Evolutionary conservation across 2,329 filamentous ascomycete species (phyloP).

Genomic region (Leptographium lundbergii): DNA sequence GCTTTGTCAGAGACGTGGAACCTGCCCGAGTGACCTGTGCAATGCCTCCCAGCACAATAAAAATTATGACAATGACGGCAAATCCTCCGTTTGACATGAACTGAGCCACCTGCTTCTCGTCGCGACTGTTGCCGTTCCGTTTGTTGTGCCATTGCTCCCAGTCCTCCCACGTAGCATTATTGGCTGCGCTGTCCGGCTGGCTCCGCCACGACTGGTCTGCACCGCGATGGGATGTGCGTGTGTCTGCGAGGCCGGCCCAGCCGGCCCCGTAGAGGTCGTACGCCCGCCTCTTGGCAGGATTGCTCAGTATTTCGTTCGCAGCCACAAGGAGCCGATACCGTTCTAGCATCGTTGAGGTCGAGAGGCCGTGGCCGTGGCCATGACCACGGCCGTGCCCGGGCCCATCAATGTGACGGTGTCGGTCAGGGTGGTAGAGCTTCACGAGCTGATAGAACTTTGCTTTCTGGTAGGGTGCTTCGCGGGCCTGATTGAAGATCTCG

Average conservation of each 20-base stretch:
- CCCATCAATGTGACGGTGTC: conserved; percentile 23
- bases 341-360: conserved; percentile 58
- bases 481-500: conserved; percentile 58
- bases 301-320: conserved; percentile 77
- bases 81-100: conserved; percentile 75
- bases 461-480: conserved; percentile 64
- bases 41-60: conserved; percentile 57
- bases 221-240: conserved; percentile 23
- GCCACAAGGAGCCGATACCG: conserved; percentile 81
- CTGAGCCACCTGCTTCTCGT: conserved; percentile 36
- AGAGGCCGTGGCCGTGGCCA: conserved; percentile 29
- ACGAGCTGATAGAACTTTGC: conserved; percentile 78
- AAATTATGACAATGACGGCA: conserved; percentile 54
- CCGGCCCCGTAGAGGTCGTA: conserved; percentile 77
- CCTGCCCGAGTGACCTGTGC: conserved; percentile 61
- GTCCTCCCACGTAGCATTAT: conserved; percentile 95
- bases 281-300: conserved; percentile 61
- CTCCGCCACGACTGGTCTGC: conserved; percentile 37
- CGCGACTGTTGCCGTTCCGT: conserved; percentile 25
- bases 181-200: conserved; percentile 33
- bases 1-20: conserved; percentile 44
- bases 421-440: conserved; percentile 92
- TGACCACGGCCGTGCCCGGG: not conserved
- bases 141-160: conserved; percentile 72
- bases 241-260: conserved; percentile 53